Evolutionary conservation across 1,284 basidiomycete genomes (phyloP).

Genomic region (Gomphus sp.): DNA sequence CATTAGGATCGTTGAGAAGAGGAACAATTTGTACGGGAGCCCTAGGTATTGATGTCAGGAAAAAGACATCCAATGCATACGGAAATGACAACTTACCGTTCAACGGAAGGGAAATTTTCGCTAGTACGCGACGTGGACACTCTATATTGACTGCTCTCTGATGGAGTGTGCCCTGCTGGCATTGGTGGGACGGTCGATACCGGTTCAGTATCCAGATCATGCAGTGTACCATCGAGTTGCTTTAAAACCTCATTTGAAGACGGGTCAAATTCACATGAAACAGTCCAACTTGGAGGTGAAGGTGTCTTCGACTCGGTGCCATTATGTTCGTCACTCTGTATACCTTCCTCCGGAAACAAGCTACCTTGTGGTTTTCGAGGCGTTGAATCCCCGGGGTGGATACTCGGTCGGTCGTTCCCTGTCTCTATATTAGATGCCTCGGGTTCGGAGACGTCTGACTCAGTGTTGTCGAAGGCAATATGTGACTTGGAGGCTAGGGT

Average conservation of each 20-base stretch:
- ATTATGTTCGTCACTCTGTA: background rate
- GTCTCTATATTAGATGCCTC: background rate
- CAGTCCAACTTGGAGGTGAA: slow-evolving; percentile 1
- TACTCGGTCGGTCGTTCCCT: background rate
- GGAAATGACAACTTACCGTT: background rate
- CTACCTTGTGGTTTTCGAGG: background rate
- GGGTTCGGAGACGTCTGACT: background rate
- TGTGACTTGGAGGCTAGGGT: background rate
- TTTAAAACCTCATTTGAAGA: background rate
- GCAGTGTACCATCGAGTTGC: background rate
- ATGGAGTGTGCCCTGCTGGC: background rate
- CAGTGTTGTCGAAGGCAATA: background rate
- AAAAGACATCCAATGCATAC: background rate
- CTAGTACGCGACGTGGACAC: background rate
- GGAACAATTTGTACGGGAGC: slow-evolving; percentile 18
- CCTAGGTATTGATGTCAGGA: background rate
- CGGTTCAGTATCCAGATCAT: background rate
- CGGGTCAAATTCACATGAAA: background rate
- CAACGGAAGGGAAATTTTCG: background rate
- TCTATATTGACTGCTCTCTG: background rate
- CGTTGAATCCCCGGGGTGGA: background rate
- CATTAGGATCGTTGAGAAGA: slow-evolving; percentile 16
- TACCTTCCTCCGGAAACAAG: background rate
- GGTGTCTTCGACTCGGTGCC: slow-evolving; percentile 7
- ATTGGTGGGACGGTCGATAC: background rate